Conservation (phyloP, 345 rosid genomes). For the Salix caprea region DNA sequence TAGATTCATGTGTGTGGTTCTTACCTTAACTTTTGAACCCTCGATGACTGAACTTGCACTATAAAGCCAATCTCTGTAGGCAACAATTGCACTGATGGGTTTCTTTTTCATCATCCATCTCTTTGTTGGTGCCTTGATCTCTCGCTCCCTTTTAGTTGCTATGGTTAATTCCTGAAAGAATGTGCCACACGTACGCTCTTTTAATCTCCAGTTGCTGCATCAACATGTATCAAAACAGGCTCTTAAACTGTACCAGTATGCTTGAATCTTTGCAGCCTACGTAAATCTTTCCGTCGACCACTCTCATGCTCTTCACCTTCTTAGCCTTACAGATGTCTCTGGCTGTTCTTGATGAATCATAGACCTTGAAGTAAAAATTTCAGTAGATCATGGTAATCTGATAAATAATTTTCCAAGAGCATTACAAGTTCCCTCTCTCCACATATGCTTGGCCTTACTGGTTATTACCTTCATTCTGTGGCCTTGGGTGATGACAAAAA, state of each 20-base stretch:
- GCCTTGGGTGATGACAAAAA: conserved; percentile 46
- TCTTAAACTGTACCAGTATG: conserved; percentile 54
- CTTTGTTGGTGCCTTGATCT: conserved; percentile 64
- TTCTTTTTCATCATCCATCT: conserved; percentile 68
- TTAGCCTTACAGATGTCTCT: conserved; percentile 54
- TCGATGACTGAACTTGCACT: conserved; percentile 60
- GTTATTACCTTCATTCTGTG: conserved; percentile 60
- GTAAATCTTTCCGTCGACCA: conserved; percentile 65
- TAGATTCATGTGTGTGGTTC: neutral
- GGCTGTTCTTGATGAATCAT: conserved; percentile 57
- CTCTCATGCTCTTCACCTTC: conserved; percentile 56
- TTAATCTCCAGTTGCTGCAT: neutral
- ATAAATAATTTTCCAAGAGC: neutral
- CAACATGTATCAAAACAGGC: neutral
- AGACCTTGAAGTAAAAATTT: conserved; percentile 33
- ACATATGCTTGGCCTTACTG: neutral
- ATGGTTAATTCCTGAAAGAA: conserved; percentile 50
- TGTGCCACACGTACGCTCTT: neutral
- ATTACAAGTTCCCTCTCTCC: too few relatives aligned
- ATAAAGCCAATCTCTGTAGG: conserved; percentile 81
- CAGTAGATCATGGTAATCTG: neutral
- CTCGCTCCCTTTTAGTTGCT: conserved; percentile 50
- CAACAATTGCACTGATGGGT: conserved; percentile 56
- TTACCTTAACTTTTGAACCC: conserved; percentile 72
- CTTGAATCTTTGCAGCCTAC: conserved; percentile 80